Evolutionary conservation across 768 basidiomycete genomes (phyloP).

Genomic region (Favolaschia claudopus): DNA sequence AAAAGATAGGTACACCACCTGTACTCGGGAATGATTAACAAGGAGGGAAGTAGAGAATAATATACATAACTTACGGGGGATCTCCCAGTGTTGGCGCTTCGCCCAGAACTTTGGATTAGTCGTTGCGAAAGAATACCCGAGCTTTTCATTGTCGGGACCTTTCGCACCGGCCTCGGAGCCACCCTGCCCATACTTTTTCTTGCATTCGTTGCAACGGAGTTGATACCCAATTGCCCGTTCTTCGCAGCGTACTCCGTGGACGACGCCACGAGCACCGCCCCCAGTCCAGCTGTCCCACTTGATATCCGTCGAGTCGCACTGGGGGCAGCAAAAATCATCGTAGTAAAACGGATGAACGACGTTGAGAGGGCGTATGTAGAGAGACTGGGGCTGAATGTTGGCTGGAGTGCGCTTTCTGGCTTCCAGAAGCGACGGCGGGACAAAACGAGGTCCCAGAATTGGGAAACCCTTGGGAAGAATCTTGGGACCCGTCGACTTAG

Average conservation of each 20-base stretch:
- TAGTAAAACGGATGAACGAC: conserved; percentile 13
- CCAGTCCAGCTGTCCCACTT: conserved; percentile 2
- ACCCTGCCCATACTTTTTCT: not conserved
- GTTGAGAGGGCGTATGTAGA: conserved; percentile 5
- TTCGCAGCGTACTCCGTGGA: conserved; percentile 6
- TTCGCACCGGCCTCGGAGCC: not conserved
- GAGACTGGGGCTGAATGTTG: not conserved
- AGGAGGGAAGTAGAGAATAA: not conserved
- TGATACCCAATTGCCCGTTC: conserved; percentile 12
- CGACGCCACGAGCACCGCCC: not conserved
- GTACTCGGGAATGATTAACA: not conserved
- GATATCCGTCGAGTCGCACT: conserved; percentile 1
- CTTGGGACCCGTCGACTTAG: not conserved
- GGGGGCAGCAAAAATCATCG: not conserved
- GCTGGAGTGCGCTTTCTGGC: conserved; percentile 5
- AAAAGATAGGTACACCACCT: conserved; percentile 9
- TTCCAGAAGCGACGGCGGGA: conserved; percentile 27
- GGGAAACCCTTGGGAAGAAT: conserved; percentile 18
- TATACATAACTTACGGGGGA: conserved; percentile 7
- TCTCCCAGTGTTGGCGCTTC: conserved; percentile 1
- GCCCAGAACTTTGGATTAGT: conserved; percentile 4
- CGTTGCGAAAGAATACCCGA: not conserved
- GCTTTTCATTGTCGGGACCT: not conserved
- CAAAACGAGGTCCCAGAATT: conserved; percentile 30
- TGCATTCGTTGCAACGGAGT: not conserved